Evolutionary conservation across 371 early-diverging fungal species (phyloP), one percentile per base, ranked within the genome.

Genomic region (Mucor indicus): DNA sequence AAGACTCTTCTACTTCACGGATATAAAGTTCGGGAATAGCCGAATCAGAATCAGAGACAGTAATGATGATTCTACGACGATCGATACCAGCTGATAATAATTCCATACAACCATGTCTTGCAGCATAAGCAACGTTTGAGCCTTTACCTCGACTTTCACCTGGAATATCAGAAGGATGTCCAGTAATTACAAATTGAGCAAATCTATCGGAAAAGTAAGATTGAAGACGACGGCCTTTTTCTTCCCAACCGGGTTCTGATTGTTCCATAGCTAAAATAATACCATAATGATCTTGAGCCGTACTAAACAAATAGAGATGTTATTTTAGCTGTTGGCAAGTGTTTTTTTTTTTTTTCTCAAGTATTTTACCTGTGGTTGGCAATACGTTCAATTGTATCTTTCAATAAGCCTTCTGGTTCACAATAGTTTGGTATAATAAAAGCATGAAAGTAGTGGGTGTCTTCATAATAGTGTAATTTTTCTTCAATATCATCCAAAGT

Each of bases 61-160:
- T 90, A 30, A 89, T 39, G 41, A 89, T 69, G 41, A 83, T 77
- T 32, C 75, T 55, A 19, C 75, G 44, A 44, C 59, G 57, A 48
- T 76, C 72, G 17, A 72, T 58, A 10, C 59, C 57, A 17, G 49
- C 39, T n/a, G 60, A 44, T 3, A 59, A 30, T 35, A 71, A 39
- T 38, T 62, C 55, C 6, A 25, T 24, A 30, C 64, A 62, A n/a
- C 67, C 68, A 33, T 45, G 31, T 6, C 67, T 60, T 16, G 83
- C 80, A 62, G 88, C 88, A 73, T 80, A 84, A 4, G 85, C 79
- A 7, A 87, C 86, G 54, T 90, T 90, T 39, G 76, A 68, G 29
- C 81, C 81, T 55, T 90, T 90, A 19, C 90, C 90, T 19, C 86
- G 75, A 30, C 79, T 77, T 55, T 90, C 89, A 23, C 86, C 87